Percentiles rank a stretch among this genome's conserved stretches.
phyloP scores from a whole-genome alignment of 2,329 filamentous ascomycete genomes.

The Monilinia aucupariae region DNA sequence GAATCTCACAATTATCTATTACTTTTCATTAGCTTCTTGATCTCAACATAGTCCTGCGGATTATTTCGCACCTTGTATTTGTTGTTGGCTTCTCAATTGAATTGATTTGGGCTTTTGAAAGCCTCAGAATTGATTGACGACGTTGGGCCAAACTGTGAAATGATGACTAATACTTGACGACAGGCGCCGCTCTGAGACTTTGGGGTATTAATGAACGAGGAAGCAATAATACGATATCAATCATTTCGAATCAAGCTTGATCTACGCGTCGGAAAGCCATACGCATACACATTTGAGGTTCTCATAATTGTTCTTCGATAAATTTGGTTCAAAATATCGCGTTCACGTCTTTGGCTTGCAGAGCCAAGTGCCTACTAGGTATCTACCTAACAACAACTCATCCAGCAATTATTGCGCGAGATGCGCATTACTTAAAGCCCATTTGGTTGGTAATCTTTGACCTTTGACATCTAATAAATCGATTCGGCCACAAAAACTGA shows the following conservation, averaged over 20 bases:
- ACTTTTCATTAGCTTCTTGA: slow-evolving; percentile 16
- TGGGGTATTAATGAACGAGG: slow-evolving; percentile 18
- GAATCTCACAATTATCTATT: slow-evolving; percentile 24
- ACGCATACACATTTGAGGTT: slow-evolving; percentile 24
- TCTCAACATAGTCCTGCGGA: neutral
- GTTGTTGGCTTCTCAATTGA: slow-evolving; percentile 21
- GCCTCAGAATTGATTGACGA: slow-evolving; percentile 19
- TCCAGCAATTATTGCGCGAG: slow-evolving; percentile 17
- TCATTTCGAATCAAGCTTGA: slow-evolving; percentile 29
- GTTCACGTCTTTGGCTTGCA: slow-evolving; percentile 19
- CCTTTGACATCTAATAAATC: neutral
- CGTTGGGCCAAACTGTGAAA: slow-evolving; percentile 21
- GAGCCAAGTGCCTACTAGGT: slow-evolving; percentile 10
- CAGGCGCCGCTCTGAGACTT: slow-evolving; percentile 15
- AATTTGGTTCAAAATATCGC: slow-evolving; percentile 28
- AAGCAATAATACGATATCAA: slow-evolving; percentile 30
- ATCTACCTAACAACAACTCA: slow-evolving; percentile 18
- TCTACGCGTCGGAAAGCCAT: slow-evolving; percentile 33
- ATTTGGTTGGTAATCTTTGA: neutral
- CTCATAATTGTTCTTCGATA: slow-evolving; percentile 22
- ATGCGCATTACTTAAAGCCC: neutral
- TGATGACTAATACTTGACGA: slow-evolving; percentile 20
- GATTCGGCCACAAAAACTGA: neutral
- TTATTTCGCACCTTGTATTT: slow-evolving; percentile 22
- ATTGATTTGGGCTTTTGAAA: slow-evolving; percentile 22